These are phyloP conservation scores for Hansenula sp. DNA, from an alignment of 1,139 yeast genomes.

Conservation along the genomic window DNA sequence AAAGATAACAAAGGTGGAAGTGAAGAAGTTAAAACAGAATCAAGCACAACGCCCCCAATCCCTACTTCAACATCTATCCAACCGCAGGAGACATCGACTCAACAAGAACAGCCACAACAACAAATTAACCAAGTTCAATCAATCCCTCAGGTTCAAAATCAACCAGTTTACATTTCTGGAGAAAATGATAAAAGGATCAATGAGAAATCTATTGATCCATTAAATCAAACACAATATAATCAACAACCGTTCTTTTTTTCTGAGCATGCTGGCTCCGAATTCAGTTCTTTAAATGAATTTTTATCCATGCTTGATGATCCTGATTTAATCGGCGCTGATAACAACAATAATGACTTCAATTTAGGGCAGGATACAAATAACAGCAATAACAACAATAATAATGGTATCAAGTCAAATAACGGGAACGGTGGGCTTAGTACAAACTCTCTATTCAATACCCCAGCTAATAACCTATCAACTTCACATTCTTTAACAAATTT, in stretches of 20 bases:
- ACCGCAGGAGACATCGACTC: background rate
- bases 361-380: background rate
- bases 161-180: slow-evolving; percentile 9
- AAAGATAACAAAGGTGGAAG: slow-evolving; percentile 6
- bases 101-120: background rate
- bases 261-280: slow-evolving; percentile 92
- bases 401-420: background rate
- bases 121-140: slow-evolving; percentile 15
- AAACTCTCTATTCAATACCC: background rate
- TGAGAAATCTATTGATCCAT: slow-evolving; percentile 9
- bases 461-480: slow-evolving; percentile 1
- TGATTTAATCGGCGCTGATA: slow-evolving; percentile 13
- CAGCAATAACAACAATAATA: slow-evolving; percentile 3
- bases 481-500: slow-evolving; percentile 22
- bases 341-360: background rate
- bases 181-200: background rate
- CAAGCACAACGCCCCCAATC: background rate
- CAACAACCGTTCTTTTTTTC: slow-evolving; percentile 80
- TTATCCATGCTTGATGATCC: slow-evolving; percentile 90
- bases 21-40: background rate
- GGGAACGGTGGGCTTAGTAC: slow-evolving; percentile 1
- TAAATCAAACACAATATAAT: slow-evolving; percentile 31
- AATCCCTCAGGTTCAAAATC: slow-evolving; percentile 21
- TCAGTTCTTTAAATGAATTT: slow-evolving; percentile 85
- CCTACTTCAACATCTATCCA: slow-evolving; percentile 2